Base-by-base conservation (phyloP, 768 basidiomycete genomes). In the Tulasnella sp. region DNA sequence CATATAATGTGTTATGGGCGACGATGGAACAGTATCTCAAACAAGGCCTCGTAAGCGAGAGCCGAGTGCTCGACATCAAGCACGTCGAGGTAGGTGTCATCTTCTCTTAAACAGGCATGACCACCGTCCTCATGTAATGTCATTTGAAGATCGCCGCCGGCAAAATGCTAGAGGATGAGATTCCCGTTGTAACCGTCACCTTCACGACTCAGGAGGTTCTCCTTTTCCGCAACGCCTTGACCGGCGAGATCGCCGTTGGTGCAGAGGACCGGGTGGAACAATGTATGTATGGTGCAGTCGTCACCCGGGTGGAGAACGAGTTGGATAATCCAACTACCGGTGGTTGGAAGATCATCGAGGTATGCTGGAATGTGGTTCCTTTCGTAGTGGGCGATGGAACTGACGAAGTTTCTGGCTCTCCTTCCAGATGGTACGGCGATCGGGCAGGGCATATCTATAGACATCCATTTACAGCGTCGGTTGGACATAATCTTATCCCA, bases 281-380 rank as follows among this genome's bases (percentile, higher is more conserved):
- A 83, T 96, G 95, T 82, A 90, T 90, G 29, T 99, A 99, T 83
- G 93, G 93, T 23, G 95, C 95, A 35, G 96, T 94, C 0, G 84
- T 99, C 79, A 98, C 96, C 23, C 90, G 96, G 37, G 85, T 95
- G 40, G 91, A 94, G 82, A 92, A 92, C 81, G 95, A 98, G 83
- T 86, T 98, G 80, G 91, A 90, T 39, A 93, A 99, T 83, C 94
- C 96, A 83, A 87, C 98, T 69, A 99, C 98, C 0, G 96, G 94
- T 61, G 98, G 98, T 16, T 99, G 98, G 97, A 99, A 98, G 85
- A 90, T 99, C 74, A 88, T 98, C 37, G 97, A 99, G 91, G 95
- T 96, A 83, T 73, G 89, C 85, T 20, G 46, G n/a, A n/a, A 73
- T 7, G 20, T 13, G 1, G 37, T 0, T 16, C 26, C 29, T 73